phyloP scores from a whole-genome alignment of 2,329 filamentous ascomycete species.

The Cladosporium sp. region DNA sequence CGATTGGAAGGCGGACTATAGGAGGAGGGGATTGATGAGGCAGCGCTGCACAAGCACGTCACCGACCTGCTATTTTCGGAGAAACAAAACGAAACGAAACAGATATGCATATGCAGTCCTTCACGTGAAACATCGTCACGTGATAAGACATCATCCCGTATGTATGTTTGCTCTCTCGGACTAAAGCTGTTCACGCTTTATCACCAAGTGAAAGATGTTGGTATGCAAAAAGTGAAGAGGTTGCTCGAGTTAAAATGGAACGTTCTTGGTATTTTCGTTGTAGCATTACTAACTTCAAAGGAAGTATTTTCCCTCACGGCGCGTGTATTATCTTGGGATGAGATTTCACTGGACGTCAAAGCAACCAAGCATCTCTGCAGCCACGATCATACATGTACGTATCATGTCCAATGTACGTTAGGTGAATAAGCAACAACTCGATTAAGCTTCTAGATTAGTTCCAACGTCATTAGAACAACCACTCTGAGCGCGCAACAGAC shows the following conservation, averaged over 20 bases:
- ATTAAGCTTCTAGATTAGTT: neutral
- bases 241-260: too few species aligned
- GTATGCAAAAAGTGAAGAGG: neutral
- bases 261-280: too few species aligned
- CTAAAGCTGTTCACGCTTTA: too few species aligned
- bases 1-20: neutral
- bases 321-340: neutral
- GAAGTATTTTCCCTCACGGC: too few species aligned
- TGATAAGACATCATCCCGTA: neutral
- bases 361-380: neutral
- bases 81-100: neutral
- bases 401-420: neutral
- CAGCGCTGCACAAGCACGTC: conserved; percentile 5
- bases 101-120: neutral
- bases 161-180: too few species aligned
- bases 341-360: neutral
- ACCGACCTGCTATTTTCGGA: conserved; percentile 3
- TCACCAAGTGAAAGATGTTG: too few species aligned
- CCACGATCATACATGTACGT: neutral
- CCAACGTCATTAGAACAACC: neutral
- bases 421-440: neutral
- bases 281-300: too few species aligned
- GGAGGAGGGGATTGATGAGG: neutral
- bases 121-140: neutral
- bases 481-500: neutral